Evolutionary conservation across 176 grass and related monocot genomes (phyloP), one percentile per base, ranked within the genome.

Genomic region (Eleusine indica): DNA sequence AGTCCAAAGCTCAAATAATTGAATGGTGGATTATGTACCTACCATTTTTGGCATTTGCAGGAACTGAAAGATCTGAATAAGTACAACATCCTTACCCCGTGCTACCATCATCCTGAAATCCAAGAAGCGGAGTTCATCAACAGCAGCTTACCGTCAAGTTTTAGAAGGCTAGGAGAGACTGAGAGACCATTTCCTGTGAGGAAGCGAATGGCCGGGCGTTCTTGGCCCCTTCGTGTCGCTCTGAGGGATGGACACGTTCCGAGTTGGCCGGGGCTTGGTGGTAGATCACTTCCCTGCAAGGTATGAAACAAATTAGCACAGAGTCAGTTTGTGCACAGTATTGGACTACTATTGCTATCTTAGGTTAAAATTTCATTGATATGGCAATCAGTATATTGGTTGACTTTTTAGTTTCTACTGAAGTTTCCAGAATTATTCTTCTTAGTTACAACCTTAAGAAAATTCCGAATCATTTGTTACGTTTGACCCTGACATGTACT

Each of bases 121-220:
- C 85, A 80, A 77, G 72, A 94, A 67, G 14, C 17, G 74, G 70
- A 54, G 57, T 93, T 85, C 58, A 30, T 4, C 4, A 84, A 88
- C 62, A 90, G 91, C 49, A 91, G 81, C 76, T 91, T 98, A 76
- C 93, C 96, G 1, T 32, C 40, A 57, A 95, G 91, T 80, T 98
- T 98, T 78, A 91, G 91, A 90, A 91, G 77, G 82, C 82, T 98
- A 73, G 93, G 93, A 80, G 93, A 95, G 64, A 98, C 87, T 2
- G 80, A 98, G 37, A 84, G 87, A 70, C 29, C 91, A 40, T 83
- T 93, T 21, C 89, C 88, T 0, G 89, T 98, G 67, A 88, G 96
- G 76, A 98, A 98, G 89, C 87, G 93, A 86, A 98, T 98, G 91
- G 87, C 89, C 28, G 96, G 96, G 12, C 91, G 91, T 25, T 84